These are phyloP conservation scores for Colletotrichum ledebouriae DNA, from an alignment of 2,329 filamentous ascomycete genomes.

Conservation along the genomic window DNA sequence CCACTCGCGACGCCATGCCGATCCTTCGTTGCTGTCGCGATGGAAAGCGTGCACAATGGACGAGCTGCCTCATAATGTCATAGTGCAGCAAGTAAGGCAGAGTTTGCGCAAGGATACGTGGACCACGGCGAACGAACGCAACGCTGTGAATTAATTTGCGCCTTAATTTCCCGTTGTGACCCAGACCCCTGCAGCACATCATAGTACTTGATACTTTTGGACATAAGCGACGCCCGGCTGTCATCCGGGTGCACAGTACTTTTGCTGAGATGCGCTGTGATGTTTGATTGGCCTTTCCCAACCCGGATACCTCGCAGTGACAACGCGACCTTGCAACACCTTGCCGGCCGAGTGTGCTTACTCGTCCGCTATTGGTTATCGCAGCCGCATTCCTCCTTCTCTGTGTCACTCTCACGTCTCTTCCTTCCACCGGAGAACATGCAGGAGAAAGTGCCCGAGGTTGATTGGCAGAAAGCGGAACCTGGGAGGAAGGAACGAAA, in stretches of 20 bases:
- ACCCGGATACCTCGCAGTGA: slow-evolving; percentile 35
- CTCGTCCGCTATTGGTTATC: slow-evolving; percentile 11
- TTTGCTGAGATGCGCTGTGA: not conserved
- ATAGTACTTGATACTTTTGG: not conserved
- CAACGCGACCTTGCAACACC: slow-evolving; percentile 14
- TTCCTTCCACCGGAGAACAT: not conserved
- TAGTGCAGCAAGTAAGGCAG: slow-evolving; percentile 18
- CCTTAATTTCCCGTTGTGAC: slow-evolving; percentile 42
- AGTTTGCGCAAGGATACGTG: slow-evolving; percentile 28
- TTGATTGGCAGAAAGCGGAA: not conserved
- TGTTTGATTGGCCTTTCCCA: slow-evolving; percentile 10
- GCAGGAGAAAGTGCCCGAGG: slow-evolving; percentile 5
- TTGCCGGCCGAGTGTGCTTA: slow-evolving; percentile 23
- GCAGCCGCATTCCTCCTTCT: slow-evolving; percentile 14
- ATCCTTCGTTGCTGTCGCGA: slow-evolving; percentile 39
- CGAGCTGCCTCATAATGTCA: not conserved
- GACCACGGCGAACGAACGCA: slow-evolving; percentile 27
- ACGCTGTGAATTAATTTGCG: slow-evolving; percentile 42
- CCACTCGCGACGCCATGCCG: slow-evolving; percentile 22
- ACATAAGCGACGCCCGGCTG: no score
- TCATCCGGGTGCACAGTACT: not conserved
- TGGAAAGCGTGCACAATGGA: slow-evolving; percentile 17
- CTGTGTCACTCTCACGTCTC: slow-evolving; percentile 27
- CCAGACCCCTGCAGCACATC: slow-evolving; percentile 18
- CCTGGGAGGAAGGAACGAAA: not conserved